These are phyloP conservation scores for Keithomyces neogunnii DNA, from an alignment of 2,329 filamentous ascomycete genomes.

Conservation along the genomic window DNA sequence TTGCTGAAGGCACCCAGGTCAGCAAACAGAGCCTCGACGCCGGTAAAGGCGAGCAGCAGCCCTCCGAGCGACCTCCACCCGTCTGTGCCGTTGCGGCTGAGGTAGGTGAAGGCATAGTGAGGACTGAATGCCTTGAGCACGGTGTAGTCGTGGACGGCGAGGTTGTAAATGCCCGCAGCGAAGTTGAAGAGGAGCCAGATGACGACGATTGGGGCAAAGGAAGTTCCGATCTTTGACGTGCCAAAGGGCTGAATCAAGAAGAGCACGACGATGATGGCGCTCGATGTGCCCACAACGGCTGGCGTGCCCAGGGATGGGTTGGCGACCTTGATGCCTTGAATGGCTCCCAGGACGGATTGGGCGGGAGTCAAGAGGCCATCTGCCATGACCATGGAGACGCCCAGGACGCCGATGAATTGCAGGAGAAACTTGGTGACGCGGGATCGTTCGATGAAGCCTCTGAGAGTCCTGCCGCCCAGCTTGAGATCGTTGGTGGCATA, in stretches of 20 bases:
- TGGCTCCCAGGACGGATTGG: slow-evolving; percentile 60
- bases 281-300: slow-evolving; percentile 55
- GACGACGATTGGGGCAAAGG: slow-evolving; percentile 59
- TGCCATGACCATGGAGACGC: slow-evolving; percentile 59
- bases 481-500: slow-evolving; percentile 48
- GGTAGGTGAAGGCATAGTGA: slow-evolving; percentile 51
- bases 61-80: slow-evolving; percentile 63
- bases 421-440: slow-evolving; percentile 41
- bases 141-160: slow-evolving; percentile 40
- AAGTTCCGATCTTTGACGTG: slow-evolving; percentile 47
- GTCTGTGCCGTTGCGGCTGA: slow-evolving; percentile 47
- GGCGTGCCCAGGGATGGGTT: slow-evolving; percentile 44
- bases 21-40: slow-evolving; percentile 71
- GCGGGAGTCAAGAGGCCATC: slow-evolving; percentile 61
- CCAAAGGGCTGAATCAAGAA: slow-evolving; percentile 60
- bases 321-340: slow-evolving; percentile 55
- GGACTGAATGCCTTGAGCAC: slow-evolving; percentile 50
- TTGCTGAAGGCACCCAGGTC: slow-evolving; percentile 68
- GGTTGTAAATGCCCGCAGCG: slow-evolving; percentile 55
- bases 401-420: slow-evolving; percentile 55
- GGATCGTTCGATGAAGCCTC: slow-evolving; percentile 50
- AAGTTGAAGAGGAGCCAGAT: slow-evolving; percentile 59
- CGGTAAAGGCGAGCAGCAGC: slow-evolving; percentile 66
- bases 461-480: slow-evolving; percentile 40
- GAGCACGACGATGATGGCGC: slow-evolving; percentile 54